Evolutionary conservation across 352 stramenopile species (phyloP), one percentile per base, ranked within the genome.

Genomic region (Pythium sp.): DNA sequence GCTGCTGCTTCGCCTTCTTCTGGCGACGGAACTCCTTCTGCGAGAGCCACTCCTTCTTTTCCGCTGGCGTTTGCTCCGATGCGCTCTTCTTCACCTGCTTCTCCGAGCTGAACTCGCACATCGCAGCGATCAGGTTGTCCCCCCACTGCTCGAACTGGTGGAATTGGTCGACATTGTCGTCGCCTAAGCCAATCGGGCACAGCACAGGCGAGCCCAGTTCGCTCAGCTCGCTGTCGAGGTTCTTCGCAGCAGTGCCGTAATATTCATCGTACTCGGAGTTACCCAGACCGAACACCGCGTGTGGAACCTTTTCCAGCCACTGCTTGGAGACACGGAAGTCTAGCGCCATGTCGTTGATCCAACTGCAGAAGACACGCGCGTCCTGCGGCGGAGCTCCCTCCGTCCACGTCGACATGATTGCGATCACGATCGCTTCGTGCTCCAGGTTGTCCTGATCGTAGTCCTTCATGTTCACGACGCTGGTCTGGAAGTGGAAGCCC

Each of bases 361-460:
- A 97, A 24, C 77, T 79, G 72, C 86, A 95, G 68, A 97, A 95
- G 41, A 93, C 70, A 11, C 78, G 76, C 24, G 87, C 87, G 59
- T 91, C 85, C 64, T 94, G 77, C 4, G 90, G 89, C 1, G 91
- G 86, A 32, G 78, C 71, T 43, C 91, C 91, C 26, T 88, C 77
- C 34, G 86, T 93, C 87, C 88, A 97, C 24, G 90, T 97, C 24
- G 89, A 94, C 68, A 97, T 67, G 58, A 97, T 81, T 1, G 84
- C 85, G 22, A 97, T 80, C 51, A 97, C 86, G 49, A 96, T 85
- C 28, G 71, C 55, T 51, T 97, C 90, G 32, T 95, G 84, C 82
- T 96, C 90, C 47, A 97, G 71, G 68, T 97, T 95, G 76, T 97
- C 90, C 65, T 93, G 87, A 55, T 95, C 88, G 64, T 94, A 95